A percentile compares a stretch with the other conserved stretches of the same genome.
Conservation (phyloP, 192 early-diverging fungal genomes). For the Coemansia sp. region DNA sequence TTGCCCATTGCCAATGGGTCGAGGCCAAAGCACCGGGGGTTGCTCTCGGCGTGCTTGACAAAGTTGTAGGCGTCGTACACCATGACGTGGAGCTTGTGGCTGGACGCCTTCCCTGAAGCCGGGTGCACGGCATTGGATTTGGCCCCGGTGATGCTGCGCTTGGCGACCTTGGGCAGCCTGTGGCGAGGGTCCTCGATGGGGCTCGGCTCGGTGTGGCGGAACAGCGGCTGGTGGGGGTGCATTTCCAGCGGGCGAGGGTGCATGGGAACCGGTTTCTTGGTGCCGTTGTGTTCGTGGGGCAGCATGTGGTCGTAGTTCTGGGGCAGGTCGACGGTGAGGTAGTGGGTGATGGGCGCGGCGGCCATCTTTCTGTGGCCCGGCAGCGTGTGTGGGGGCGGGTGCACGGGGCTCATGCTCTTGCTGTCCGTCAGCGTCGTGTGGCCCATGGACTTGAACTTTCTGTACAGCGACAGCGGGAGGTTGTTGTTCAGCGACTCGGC, state of each 20-base stretch:
- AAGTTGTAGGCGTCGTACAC: constrained; percentile 46
- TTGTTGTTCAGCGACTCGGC: constrained; percentile 8
- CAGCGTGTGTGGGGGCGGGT: constrained; percentile 13
- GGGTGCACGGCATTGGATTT: not conserved
- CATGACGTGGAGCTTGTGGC: constrained; percentile 31
- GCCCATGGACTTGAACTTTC: constrained; percentile 17
- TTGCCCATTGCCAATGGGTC: constrained; percentile 15
- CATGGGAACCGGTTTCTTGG: constrained; percentile 1
- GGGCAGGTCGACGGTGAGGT: constrained; percentile 31
- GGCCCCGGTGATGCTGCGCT: constrained; percentile 1
- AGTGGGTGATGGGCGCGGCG: constrained; percentile 29
- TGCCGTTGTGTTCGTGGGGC: constrained; percentile 45
- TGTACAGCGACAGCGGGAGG: constrained; percentile 22
- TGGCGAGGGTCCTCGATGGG: constrained; percentile 1
- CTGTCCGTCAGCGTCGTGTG: constrained; percentile 20
- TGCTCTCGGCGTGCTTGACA: constrained; percentile 39
- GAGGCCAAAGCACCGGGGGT: constrained; percentile 32
- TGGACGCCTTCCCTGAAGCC: not conserved
- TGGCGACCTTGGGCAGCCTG: constrained; percentile 7
- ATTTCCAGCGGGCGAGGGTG: too few relatives aligned
- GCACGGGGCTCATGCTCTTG: not conserved
- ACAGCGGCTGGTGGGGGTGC: not conserved
- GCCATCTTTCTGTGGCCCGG: constrained; percentile 25
- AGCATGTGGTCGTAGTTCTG: constrained; percentile 26
- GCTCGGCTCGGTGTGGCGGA: not conserved